Percentiles rank a stretch among this genome's conserved stretches.
Evolutionary conservation across 73 alveolate genomes (phyloP).

Genomic region (Paramecium sexaurelia): DNA sequence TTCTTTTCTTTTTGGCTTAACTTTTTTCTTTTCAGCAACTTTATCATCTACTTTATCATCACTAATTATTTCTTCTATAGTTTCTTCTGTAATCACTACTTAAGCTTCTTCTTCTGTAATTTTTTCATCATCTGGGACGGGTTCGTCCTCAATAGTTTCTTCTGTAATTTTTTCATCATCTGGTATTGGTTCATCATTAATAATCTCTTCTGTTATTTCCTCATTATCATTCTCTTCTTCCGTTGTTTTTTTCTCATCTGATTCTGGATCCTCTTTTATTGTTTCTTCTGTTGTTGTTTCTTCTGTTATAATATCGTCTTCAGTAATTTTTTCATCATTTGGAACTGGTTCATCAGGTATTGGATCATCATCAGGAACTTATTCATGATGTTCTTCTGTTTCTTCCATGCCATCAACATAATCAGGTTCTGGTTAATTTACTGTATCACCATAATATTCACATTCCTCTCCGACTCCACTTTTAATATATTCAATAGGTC

Average conservation of each 20-base stretch:
- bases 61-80: not conserved
- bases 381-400: not conserved
- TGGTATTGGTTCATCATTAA: not conserved
- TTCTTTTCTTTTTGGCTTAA: not conserved
- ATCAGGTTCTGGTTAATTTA: conserved; percentile 5
- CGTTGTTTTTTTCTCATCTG: not conserved
- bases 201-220: not conserved
- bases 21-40: not conserved
- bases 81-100: not conserved
- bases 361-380: not conserved
- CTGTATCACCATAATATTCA: conserved; percentile 30
- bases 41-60: not conserved
- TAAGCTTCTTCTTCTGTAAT: not conserved
- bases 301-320: not conserved
- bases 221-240: not conserved
- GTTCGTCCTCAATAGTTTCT: not conserved
- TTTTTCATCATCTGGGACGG: not conserved
- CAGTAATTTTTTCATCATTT: not conserved
- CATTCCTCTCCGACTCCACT: conserved; percentile 23
- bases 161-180: not conserved
- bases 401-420: conserved; percentile 11
- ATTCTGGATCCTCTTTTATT: not conserved
- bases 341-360: not conserved
- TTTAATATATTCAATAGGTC: not conserved
- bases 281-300: not conserved